These are phyloP conservation scores for Wilcoxina mikolae DNA, from an alignment of 495 filamentous ascomycete species.

Conservation along the genomic window DNA sequence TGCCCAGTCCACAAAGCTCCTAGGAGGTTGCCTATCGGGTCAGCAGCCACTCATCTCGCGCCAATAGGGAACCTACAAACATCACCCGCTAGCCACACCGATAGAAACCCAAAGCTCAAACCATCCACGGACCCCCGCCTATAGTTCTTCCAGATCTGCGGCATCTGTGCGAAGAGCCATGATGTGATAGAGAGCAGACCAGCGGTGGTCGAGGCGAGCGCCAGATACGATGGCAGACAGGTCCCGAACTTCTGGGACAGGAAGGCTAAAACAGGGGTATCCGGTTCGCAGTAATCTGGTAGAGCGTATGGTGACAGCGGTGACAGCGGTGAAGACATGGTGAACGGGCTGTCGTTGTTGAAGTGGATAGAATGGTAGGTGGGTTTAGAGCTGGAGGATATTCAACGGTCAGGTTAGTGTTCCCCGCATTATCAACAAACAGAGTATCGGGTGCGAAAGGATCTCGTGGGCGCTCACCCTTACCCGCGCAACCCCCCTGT, in stretches of 20 bases:
- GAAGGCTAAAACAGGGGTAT: constrained; percentile 41
- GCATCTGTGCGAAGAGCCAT: constrained; percentile 66
- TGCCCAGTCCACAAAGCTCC: constrained; percentile 52
- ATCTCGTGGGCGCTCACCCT: too few relatives aligned
- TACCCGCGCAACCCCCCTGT: too few relatives aligned
- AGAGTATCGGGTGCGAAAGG: too few relatives aligned
- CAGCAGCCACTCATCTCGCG: not conserved
- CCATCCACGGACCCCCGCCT: constrained; percentile 51
- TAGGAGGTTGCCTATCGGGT: constrained; percentile 38
- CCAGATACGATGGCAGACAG: constrained; percentile 52
- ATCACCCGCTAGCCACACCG: constrained; percentile 58
- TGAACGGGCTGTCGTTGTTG: not conserved
- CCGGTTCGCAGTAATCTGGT: constrained; percentile 49
- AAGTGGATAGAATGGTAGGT: not conserved
- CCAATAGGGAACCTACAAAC: constrained; percentile 29
- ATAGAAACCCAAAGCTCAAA: constrained; percentile 51
- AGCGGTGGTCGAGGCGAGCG: constrained; percentile 49
- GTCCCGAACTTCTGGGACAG: constrained; percentile 48
- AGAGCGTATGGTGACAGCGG: constrained; percentile 21
- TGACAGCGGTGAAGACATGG: constrained; percentile 2
- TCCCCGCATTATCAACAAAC: too few relatives aligned
- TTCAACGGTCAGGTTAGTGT: too few relatives aligned
- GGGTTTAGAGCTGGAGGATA: not conserved
- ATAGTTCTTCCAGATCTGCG: constrained; percentile 61
- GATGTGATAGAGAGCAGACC: constrained; percentile 51